phyloP scores from a whole-genome alignment of 352 stramenopile species.

The Phytophthora pisi region DNA sequence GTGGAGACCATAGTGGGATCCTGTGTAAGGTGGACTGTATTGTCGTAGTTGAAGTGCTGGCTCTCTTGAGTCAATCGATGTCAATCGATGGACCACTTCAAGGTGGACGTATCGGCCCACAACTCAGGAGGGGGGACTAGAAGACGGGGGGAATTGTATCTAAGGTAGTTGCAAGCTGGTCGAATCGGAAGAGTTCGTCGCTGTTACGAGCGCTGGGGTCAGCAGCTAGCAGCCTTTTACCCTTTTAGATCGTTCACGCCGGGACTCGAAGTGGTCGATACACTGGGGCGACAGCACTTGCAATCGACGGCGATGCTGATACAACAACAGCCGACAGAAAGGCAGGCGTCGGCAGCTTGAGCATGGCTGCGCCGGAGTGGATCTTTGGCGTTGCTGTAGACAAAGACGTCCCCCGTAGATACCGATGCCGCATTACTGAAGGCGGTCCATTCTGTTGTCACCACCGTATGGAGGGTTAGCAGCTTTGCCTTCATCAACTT shows the following conservation, averaged over 20 bases:
- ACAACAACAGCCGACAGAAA: background rate
- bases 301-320: background rate
- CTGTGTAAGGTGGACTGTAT: background rate
- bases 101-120: background rate
- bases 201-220: slow-evolving; percentile 8
- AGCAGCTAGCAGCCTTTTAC: background rate
- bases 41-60: slow-evolving; percentile 15
- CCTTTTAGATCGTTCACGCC: no score
- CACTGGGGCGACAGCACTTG: background rate
- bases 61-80: slow-evolving; percentile 1
- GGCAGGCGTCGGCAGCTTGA: background rate
- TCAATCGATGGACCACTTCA: background rate
- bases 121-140: background rate
- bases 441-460: background rate
- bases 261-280: no score
- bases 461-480: background rate
- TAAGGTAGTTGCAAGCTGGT: background rate
- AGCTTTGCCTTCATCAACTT: background rate
- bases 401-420: background rate
- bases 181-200: no score
- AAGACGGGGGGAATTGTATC: background rate
- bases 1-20: slow-evolving; percentile 5
- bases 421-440: background rate
- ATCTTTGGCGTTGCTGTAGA: background rate
- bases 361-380: background rate